Percentiles rank a stretch among this genome's conserved stretches.
Evolutionary conservation across 768 basidiomycete genomes (phyloP).

Genomic region (Xerocomellus chrysenteron): DNA sequence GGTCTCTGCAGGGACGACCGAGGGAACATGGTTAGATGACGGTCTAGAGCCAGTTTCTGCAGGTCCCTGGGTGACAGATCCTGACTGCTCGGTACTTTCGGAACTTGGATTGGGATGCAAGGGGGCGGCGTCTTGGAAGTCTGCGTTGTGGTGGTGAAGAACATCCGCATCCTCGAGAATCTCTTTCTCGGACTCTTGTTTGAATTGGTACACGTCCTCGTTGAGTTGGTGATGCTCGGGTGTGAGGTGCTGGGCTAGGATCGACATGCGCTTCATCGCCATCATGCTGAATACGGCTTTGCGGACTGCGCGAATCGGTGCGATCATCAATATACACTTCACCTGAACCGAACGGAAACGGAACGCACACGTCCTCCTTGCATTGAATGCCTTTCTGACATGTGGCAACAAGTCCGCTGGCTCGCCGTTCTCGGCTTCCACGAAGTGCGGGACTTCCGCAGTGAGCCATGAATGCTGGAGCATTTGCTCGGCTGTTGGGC

Average conservation of each 20-base stretch:
- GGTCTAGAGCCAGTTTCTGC: neutral
- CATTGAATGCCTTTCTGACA: constrained; percentile 88
- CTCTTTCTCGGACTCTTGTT: constrained; percentile 75
- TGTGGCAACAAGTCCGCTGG: constrained; percentile 82
- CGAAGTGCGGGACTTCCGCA: constrained; percentile 65
- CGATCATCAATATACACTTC: constrained; percentile 1
- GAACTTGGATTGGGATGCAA: neutral
- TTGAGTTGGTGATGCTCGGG: constrained; percentile 50
- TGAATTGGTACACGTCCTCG: constrained; percentile 63
- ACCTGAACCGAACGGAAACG: neutral
- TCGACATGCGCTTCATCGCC: constrained; percentile 78
- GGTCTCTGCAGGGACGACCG: constrained; percentile 1
- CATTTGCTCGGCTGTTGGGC: constrained; percentile 78
- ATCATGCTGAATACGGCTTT: constrained; percentile 86
- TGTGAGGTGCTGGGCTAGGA: constrained; percentile 42
- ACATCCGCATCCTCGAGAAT: constrained; percentile 41
- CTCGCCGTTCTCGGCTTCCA: constrained; percentile 52
- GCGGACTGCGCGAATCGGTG: constrained; percentile 56
- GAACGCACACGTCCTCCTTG: constrained; percentile 76
- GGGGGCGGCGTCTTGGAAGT: neutral
- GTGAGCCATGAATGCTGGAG: constrained; percentile 73
- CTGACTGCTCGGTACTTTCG: neutral
- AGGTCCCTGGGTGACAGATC: constrained; percentile 2
- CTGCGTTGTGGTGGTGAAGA: constrained; percentile 48
- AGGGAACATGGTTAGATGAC: neutral